These are phyloP conservation scores for Thalia dealbata DNA, from an alignment of 176 grass and related monocot genomes.

Conservation along the genomic window DNA sequence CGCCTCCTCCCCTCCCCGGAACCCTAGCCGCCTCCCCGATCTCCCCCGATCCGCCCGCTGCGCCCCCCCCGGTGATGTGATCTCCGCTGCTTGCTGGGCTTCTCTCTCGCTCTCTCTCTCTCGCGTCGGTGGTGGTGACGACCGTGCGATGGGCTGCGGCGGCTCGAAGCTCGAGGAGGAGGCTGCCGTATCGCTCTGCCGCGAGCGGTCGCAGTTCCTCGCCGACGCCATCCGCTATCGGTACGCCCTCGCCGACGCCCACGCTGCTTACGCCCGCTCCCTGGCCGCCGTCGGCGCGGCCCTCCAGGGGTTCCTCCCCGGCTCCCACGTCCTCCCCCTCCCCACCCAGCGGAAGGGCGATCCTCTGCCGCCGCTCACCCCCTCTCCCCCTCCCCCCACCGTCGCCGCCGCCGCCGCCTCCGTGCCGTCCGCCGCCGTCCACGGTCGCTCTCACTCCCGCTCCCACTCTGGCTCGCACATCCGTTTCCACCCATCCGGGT, in stretches of 20 bases:
- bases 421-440: conserved; percentile 20
- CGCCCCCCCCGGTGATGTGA: neutral
- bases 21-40: neutral
- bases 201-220: conserved; percentile 37
- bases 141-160: conserved; percentile 57
- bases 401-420: neutral
- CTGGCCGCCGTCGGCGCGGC: conserved; percentile 34
- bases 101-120: too few species aligned
- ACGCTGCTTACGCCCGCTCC: conserved; percentile 55
- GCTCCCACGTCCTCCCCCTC: conserved; percentile 50
- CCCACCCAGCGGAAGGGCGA: conserved; percentile 61
- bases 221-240: conserved; percentile 56
- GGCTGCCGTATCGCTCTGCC: conserved; percentile 61
- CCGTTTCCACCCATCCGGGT: conserved; percentile 12
- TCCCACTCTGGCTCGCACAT: conserved; percentile 26
- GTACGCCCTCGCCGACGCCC: conserved; percentile 78
- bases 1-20: neutral
- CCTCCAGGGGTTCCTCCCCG: conserved; percentile 49
- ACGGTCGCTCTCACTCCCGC: conserved; percentile 15
- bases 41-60: neutral
- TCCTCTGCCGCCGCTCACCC: conserved; percentile 30
- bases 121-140: neutral
- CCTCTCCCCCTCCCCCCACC: conserved; percentile 1
- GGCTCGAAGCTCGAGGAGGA: conserved; percentile 74
- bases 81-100: neutral